phyloP scores from a whole-genome alignment of 176 grass and related monocot species.

The Eleusine coracana region DNA sequence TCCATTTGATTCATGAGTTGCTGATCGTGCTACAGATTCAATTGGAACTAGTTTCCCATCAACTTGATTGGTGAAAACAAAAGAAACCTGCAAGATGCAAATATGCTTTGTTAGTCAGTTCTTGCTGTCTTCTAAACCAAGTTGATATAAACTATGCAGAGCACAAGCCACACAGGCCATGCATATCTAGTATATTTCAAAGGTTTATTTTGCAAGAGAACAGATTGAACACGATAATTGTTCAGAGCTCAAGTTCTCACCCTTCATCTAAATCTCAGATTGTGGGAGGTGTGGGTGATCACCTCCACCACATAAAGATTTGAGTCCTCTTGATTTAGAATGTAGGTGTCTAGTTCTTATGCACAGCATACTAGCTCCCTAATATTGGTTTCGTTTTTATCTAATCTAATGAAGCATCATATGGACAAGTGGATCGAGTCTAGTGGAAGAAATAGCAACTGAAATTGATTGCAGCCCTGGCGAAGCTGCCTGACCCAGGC shows the following conservation, averaged over 20 bases:
- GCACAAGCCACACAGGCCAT: not conserved
- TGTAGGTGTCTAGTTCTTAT: not conserved
- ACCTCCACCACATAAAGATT: not conserved
- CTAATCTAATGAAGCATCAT: conserved; percentile 24
- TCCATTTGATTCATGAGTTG: conserved; percentile 45
- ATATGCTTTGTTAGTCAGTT: conserved; percentile 30
- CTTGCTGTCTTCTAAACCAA: conserved; percentile 11
- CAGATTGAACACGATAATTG: not conserved
- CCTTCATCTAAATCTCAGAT: not conserved
- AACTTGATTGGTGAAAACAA: conserved; percentile 98
- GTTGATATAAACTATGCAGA: conserved; percentile 14
- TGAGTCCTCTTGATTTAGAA: not conserved
- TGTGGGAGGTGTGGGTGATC: not conserved
- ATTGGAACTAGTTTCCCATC: conserved; percentile 94
- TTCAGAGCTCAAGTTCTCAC: conserved; percentile 9
- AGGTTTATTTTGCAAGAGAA: not conserved
- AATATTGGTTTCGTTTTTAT: not conserved
- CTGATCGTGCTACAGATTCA: conserved; percentile 62
- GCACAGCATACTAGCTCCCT: not conserved
- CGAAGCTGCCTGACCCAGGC: not conserved
- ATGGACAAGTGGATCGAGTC: conserved; percentile 10
- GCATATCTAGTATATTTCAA: conserved; percentile 14
- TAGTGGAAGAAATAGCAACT: not conserved
- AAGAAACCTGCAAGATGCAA: conserved; percentile 77
- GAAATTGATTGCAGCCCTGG: not conserved